phyloP scores from a whole-genome alignment of 768 basidiomycete genomes.

The Leccinum broughii region DNA sequence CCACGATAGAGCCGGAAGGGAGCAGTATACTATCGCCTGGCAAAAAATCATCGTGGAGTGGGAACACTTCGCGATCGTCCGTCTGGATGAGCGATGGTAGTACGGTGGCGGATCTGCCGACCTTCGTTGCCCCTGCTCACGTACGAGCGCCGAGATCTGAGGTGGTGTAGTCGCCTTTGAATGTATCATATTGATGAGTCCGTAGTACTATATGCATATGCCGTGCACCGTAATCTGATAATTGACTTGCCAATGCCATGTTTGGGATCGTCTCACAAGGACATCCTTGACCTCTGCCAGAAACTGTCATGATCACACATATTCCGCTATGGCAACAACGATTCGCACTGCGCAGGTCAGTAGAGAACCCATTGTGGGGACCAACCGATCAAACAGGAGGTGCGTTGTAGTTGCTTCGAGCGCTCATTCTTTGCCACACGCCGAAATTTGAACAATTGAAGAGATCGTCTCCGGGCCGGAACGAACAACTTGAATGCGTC shows the following conservation, averaged over 20 bases:
- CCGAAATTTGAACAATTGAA: background rate
- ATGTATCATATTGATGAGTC: background rate
- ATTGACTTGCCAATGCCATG: too few relatives aligned
- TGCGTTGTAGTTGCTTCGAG: background rate
- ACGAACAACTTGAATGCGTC: background rate
- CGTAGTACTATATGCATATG: background rate
- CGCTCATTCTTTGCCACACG: background rate
- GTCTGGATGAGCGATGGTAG: background rate
- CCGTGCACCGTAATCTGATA: background rate
- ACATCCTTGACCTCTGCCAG: too few relatives aligned
- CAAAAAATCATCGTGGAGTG: background rate
- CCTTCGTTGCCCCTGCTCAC: background rate
- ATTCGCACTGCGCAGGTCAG: background rate
- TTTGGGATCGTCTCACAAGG: background rate
- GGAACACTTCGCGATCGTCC: background rate
- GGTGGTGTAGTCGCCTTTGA: background rate
- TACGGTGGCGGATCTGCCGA: background rate
- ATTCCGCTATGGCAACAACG: background rate
- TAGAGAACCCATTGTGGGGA: background rate
- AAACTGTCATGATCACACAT: too few relatives aligned
- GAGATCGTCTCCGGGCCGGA: background rate
- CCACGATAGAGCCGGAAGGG: background rate
- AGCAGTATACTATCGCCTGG: background rate
- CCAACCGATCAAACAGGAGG: conserved; percentile 2
- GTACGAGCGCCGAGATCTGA: background rate